Evolutionary conservation across 1,284 basidiomycete species (phyloP).

Genomic region (Phellinidium pouzarii): DNA sequence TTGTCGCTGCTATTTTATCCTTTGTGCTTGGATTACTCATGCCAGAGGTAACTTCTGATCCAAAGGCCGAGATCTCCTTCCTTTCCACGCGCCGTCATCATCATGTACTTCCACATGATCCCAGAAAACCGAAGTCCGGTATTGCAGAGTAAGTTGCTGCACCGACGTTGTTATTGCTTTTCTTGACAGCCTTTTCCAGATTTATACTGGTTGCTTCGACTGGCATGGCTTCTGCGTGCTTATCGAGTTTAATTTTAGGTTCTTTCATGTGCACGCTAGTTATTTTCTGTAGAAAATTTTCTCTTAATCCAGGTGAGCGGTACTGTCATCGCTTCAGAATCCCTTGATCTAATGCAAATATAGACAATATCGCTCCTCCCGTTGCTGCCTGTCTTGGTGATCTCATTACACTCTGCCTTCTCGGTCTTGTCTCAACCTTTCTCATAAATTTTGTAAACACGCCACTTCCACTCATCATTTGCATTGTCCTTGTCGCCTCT

Average conservation of each 20-base stretch:
- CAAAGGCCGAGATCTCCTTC: not conserved
- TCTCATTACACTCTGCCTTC: slow-evolving; percentile 79
- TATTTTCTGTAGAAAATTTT: slow-evolving; percentile 68
- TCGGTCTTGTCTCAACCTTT: slow-evolving; percentile 57
- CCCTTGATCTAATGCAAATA: slow-evolving; percentile 4
- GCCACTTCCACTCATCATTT: slow-evolving; percentile 56
- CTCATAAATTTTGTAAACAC: slow-evolving; percentile 65
- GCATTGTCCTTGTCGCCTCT: slow-evolving; percentile 48
- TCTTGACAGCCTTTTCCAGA: slow-evolving; percentile 31
- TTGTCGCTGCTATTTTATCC: slow-evolving; percentile 76
- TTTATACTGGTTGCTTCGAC: slow-evolving; percentile 84
- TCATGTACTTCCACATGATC: slow-evolving; percentile 17
- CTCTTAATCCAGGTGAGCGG: slow-evolving; percentile 75
- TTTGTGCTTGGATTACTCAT: slow-evolving; percentile 68
- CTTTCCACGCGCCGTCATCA: slow-evolving; percentile 15
- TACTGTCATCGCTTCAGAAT: not conserved
- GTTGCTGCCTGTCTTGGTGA: slow-evolving; percentile 91
- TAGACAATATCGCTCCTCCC: slow-evolving; percentile 94
- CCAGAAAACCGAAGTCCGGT: slow-evolving; percentile 35
- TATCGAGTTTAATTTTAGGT: slow-evolving; percentile 78
- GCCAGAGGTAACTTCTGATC: slow-evolving; percentile 22
- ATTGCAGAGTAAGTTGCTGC: slow-evolving; percentile 42
- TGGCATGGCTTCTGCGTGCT: slow-evolving; percentile 81
- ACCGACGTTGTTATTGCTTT: not conserved
- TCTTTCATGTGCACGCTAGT: slow-evolving; percentile 90